Evolutionary conservation across 768 basidiomycete genomes (phyloP), one percentile per base, ranked within the genome.

Genomic region (Panus rudis): DNA sequence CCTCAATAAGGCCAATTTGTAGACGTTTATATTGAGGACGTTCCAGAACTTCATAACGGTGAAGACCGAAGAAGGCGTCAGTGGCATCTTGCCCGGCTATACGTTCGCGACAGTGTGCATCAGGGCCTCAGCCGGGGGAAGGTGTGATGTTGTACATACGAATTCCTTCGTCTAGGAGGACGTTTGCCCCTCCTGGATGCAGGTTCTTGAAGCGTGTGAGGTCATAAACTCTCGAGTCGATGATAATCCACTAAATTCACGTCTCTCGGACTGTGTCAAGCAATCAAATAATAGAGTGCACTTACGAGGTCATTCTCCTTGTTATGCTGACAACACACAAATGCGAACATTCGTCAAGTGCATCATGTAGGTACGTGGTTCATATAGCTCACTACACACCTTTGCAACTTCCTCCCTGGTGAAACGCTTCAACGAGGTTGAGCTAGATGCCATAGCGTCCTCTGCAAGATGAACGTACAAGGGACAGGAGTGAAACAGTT

Each of bases 61-160:
- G 93, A 30, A 97, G 79, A 41, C 85, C 78, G 54, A 83, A 96
- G 69, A 97, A 96, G 4, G 76, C 75, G 26, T 90, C 84, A 0
- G 92, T 94, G 1, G 83, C 84, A 53, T 96, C 92, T 60, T 87
- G 73, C 7, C 90, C 92, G 39, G 87, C 89, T 78, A 87, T 24
- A 88, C 84, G 58, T 81, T 82, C 42, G 78, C 72, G 56, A 90
- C 87, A 48, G 88, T 72, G 45, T 84, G 72, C 43, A 89, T 63
- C 84, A n/a, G n/a, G n/a, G n/a, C n/a, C n/a, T n/a, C n/a, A n/a
- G n/a, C 83, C 24, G 6, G 21, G 26, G 44, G 21, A 43, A 20
- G 30, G 21, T 24, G 46, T 27, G 14, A 25, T n/a, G n/a, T n/a
- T n/a, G n/a, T 12, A 60, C 81, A 45, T 45, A 82, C 87, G 87